Percentiles rank a stretch among this genome's conserved stretches.
These are phyloP conservation scores for Helotiales sp. DNA, from an alignment of 2,329 filamentous ascomycete species.

Conservation along the genomic window DNA sequence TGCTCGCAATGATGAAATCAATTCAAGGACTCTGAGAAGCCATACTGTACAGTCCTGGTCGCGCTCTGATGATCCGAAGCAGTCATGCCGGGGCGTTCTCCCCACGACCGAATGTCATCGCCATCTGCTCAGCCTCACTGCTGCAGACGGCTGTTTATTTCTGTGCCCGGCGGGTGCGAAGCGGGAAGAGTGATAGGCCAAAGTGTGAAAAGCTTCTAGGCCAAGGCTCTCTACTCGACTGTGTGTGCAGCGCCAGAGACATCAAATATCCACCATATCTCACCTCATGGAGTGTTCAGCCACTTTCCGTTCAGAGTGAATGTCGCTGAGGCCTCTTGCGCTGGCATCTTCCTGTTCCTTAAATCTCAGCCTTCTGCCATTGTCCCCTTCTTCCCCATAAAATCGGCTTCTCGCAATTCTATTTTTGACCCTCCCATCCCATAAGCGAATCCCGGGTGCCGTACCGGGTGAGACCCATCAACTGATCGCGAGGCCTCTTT, in stretches of 20 bases:
- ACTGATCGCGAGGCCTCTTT: neutral
- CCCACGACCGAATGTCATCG: neutral
- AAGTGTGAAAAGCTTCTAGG: neutral
- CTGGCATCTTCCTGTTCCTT: neutral
- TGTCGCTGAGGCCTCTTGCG: too few relatives aligned
- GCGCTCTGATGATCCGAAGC: neutral
- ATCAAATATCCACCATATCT: neutral
- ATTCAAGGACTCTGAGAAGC: neutral
- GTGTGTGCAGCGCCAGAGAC: neutral
- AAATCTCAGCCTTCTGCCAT: neutral
- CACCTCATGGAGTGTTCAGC: neutral
- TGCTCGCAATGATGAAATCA: neutral
- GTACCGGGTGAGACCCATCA: slow-evolving; percentile 16
- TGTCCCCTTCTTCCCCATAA: slow-evolving; percentile 1
- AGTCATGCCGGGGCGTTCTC: neutral
- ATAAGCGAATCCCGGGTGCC: slow-evolving; percentile 6
- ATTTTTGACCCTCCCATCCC: slow-evolving; percentile 1
- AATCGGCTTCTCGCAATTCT: neutral
- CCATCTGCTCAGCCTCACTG: slow-evolving; percentile 5
- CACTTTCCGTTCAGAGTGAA: neutral
- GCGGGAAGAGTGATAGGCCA: neutral
- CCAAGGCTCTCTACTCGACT: neutral
- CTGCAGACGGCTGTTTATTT: neutral
- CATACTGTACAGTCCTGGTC: neutral
- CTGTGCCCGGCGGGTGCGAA: neutral